Percentiles rank a stretch among this genome's conserved stretches.
Evolutionary conservation across 148 eudicot genomes (phyloP).

Genomic region (Vaccinium macrocarpon): DNA sequence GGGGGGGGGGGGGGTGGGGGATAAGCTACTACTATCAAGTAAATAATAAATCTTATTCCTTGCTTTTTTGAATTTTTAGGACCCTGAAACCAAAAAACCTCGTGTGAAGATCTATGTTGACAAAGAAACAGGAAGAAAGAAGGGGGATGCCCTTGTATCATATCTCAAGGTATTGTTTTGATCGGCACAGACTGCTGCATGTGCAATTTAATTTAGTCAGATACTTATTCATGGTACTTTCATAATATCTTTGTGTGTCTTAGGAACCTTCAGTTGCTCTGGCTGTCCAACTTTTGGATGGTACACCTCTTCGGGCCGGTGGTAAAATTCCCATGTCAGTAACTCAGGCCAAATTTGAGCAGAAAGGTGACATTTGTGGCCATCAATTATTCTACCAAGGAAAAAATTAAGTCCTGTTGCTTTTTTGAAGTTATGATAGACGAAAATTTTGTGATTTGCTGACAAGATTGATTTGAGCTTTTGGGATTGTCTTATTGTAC

Average conservation of each 20-base stretch:
- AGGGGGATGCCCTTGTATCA: conserved; percentile 96
- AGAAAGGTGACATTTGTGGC: conserved; percentile 60
- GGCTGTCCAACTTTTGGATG: conserved; percentile 84
- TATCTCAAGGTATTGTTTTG: conserved; percentile 67
- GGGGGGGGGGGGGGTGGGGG: too few relatives aligned
- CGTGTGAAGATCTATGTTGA: conserved; percentile 92
- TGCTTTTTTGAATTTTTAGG: conserved; percentile 37
- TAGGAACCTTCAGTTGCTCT: conserved; percentile 97
- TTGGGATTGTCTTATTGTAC: conserved; percentile 13
- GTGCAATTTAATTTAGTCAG: not conserved
- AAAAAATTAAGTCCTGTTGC: not conserved
- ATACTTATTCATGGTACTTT: conserved; percentile 8
- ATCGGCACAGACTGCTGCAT: conserved; percentile 14
- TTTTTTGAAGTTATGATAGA: not conserved
- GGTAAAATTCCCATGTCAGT: conserved; percentile 77
- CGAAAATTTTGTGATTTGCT: not conserved
- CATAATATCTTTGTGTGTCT: conserved; percentile 9
- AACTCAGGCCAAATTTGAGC: conserved; percentile 86
- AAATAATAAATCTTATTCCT: not conserved
- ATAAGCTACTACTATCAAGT: not conserved
- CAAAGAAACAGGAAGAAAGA: conserved; percentile 83
- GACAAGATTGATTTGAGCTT: not conserved
- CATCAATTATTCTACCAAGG: not conserved
- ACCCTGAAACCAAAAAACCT: conserved; percentile 91
- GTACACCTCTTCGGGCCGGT: conserved; percentile 80